Base-by-base conservation (phyloP, 1,284 basidiomycete genomes). In the Sphagnurus paluster region DNA sequence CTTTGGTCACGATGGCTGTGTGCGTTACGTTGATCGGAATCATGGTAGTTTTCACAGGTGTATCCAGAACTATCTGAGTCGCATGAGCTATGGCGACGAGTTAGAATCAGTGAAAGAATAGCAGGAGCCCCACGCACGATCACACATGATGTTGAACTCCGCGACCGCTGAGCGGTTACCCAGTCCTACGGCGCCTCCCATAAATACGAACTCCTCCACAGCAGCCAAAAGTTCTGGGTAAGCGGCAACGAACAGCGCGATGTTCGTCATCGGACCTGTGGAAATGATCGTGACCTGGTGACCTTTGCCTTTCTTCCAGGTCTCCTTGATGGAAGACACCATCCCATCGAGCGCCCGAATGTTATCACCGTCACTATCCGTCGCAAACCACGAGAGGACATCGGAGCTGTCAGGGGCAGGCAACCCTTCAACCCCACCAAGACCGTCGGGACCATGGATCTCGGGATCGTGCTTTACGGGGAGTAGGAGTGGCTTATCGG, bases 181-280 rank as follows among this genome's bases (percentile, higher is more conserved):
- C 10, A 88, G 60, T 3, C 90, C 90, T n/a, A 90, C 81, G 1
- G 81, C 87, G 29, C 90, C 90, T n/a, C 91, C 90, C 90, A 93
- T 93, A 58, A 91, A 89, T 3, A 91, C 85, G 47, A 93, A 80
- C 55, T 89, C 79, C 49, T 87, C 82, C 4, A 92, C 69, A 7
- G 75, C 83, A 2, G 72, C 72, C n/a, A 90, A 58, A 6, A 93
- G 68, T 32, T 89, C 80, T 0, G 86, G 80, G 62, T 86, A 86
- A 1, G 81, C 76, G 48, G 76, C 77, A 14, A 87, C 72, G 59
- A 93, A 90, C 2, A 91, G 67, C 0, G 87, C 90, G 28, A 89
- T 72, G 55, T 93, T 93, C n/a, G 90, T 93, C 79, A 90, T 80
- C 3, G 90, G 85, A 0, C 90, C 90, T 4, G 77, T 82, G 0